Evolutionary conservation across 1,139 yeast genomes (phyloP).

Genomic region (Yamadazyma mexicana): DNA sequence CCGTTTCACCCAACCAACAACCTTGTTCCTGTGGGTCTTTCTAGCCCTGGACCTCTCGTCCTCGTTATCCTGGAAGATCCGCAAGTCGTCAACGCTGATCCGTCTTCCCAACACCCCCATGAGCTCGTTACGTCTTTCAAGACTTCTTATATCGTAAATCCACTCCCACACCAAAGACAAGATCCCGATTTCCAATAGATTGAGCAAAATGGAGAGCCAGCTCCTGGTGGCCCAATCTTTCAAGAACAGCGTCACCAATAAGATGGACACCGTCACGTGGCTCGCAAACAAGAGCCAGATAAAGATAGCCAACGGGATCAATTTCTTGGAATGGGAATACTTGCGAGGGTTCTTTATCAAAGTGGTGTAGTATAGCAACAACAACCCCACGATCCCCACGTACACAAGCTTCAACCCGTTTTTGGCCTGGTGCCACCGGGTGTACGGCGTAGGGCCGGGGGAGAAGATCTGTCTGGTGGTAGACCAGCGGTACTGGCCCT

Average conservation of each 20-base stretch:
- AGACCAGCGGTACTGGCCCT: conserved; percentile 7
- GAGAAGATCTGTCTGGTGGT: background rate
- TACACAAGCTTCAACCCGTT: conserved; percentile 23
- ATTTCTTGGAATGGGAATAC: conserved; percentile 33
- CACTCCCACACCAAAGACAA: conserved; percentile 54
- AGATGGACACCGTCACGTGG: conserved; percentile 30
- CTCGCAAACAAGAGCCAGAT: conserved; percentile 32
- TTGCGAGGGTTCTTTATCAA: conserved; percentile 30
- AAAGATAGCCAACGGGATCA: conserved; percentile 43
- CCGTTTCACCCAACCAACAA: background rate
- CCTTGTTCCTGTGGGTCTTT: background rate
- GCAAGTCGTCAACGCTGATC: conserved; percentile 39
- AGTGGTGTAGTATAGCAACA: conserved; percentile 30
- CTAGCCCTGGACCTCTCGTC: conserved; percentile 8
- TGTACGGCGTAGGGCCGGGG: conserved; percentile 3
- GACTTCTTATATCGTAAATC: conserved; percentile 42
- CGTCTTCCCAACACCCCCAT: conserved; percentile 51
- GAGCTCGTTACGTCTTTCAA: conserved; percentile 44
- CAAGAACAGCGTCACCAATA: conserved; percentile 27
- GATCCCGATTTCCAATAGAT: conserved; percentile 37
- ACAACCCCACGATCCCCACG: conserved; percentile 27
- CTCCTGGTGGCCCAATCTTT: conserved; percentile 31
- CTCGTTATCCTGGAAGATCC: conserved; percentile 17
- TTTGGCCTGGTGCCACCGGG: conserved; percentile 25
- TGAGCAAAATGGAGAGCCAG: conserved; percentile 43